phyloP scores from a whole-genome alignment of 2,329 filamentous ascomycete genomes.

The Rugonectria rugulosa region DNA sequence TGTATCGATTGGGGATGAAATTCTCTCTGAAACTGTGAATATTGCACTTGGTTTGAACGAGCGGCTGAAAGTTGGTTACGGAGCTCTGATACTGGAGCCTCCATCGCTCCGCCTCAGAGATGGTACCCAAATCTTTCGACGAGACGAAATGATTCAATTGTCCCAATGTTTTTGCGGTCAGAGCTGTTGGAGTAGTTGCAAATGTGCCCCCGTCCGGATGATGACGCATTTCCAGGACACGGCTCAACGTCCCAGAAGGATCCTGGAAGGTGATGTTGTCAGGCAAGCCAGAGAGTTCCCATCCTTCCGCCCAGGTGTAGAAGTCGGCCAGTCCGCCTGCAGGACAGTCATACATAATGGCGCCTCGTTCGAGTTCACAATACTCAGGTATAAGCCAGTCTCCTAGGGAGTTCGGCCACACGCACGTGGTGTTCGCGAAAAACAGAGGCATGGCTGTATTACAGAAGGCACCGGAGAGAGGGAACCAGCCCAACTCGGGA shows the following conservation, averaged over 20 bases:
- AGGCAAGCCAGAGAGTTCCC: constrained; percentile 1
- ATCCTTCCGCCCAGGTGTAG: background rate
- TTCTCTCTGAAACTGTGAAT: background rate
- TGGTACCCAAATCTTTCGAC: background rate
- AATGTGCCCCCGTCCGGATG: background rate
- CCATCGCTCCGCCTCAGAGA: background rate
- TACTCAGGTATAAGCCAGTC: background rate
- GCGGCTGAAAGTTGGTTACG: background rate
- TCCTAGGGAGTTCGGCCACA: background rate
- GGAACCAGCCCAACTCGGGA: constrained; percentile 2
- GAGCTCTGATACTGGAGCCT: background rate
- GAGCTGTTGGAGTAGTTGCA: background rate
- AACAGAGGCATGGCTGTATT: background rate
- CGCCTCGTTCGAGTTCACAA: background rate
- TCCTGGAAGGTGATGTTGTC: constrained; percentile 10
- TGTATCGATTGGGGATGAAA: background rate
- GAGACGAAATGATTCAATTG: constrained; percentile 1
- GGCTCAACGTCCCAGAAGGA: background rate
- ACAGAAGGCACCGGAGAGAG: background rate
- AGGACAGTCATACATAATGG: background rate
- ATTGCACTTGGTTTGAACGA: constrained; percentile 10
- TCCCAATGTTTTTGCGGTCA: background rate
- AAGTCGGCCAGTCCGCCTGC: background rate
- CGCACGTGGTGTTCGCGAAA: background rate
- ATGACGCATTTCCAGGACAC: background rate